Evolutionary conservation across 805 yeast genomes (phyloP), one percentile per base, ranked within the genome.

Genomic region (Hanseniaspora jakobsenii): DNA sequence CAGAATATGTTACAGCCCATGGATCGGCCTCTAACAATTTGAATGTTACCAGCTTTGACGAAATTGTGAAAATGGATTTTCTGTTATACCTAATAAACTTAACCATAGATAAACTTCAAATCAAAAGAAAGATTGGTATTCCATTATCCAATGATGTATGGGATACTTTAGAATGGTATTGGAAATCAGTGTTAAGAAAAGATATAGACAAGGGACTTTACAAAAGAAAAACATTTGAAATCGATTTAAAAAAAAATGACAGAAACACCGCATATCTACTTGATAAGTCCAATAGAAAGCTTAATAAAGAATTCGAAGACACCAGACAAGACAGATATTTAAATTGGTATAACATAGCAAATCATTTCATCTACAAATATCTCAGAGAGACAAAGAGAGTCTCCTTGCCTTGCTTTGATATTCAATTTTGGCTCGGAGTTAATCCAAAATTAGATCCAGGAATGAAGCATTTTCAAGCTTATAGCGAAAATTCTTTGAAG

Each of bases 21-120:
- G 45, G 45, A 8, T 32, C 26, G 12, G 27, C 45, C 4, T 27
- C 18, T 17, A 41, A 41, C 16, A 17, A 19, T n/a, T n/a, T 41
- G 8, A 41, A 41, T 5, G 14, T 18, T 2, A 41, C 14, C 16
- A 34, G 28, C 2, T 24, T 32, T 32, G 45, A 41, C 14, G 45
- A 41, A 34, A 31, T 41, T 13, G 34, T 41, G 45, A 36, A 41
- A 19, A 18, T 41, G 18, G 95, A 85, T 56, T 85, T 79, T 56
- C 60, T 85, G 23, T 64, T 85, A 18, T 85, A 66, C 52, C 60
- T 78, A 14, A 61, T 84, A 56, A 85, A 85, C 53, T 55, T 74
- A 12, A 75, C 70, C 48, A 73, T 53, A 22, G 54, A 58, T 53
- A 52, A 38, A 19, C 43, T 56, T 2, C 55, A 59, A 40, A 35